Evolutionary conservation across 1,284 basidiomycete species (phyloP).

Genomic region (Cystobasidium slooffiae): DNA sequence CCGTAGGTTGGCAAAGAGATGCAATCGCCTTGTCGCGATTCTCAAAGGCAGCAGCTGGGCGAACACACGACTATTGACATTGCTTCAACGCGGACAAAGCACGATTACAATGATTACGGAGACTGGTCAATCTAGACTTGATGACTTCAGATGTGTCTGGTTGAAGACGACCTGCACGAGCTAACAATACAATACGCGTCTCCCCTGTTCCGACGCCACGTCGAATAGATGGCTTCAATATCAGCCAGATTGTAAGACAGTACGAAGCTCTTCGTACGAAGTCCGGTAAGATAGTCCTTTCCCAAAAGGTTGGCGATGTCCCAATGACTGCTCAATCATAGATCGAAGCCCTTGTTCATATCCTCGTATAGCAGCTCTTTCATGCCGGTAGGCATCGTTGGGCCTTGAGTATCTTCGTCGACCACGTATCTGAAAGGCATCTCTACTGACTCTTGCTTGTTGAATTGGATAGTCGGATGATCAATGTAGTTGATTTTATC

Average conservation of each 20-base stretch:
- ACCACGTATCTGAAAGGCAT: slow-evolving; percentile 61
- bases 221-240: too few species aligned
- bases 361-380: slow-evolving; percentile 78
- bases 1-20: background rate
- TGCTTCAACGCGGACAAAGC: too few species aligned
- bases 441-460: slow-evolving; percentile 80
- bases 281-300: background rate
- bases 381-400: slow-evolving; percentile 88
- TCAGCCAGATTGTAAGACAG: too few species aligned
- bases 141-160: too few species aligned
- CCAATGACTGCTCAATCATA: slow-evolving; percentile 57
- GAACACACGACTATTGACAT: too few species aligned
- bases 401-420: slow-evolving; percentile 59
- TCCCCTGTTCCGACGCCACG: too few species aligned
- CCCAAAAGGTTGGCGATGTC: background rate
- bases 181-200: too few species aligned
- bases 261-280: too few species aligned
- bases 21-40: background rate
- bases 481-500: slow-evolving; percentile 75
- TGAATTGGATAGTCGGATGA: slow-evolving; percentile 84
- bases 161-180: too few species aligned
- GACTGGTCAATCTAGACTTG: too few species aligned
- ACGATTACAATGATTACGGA: too few species aligned
- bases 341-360: slow-evolving; percentile 82
- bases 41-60: background rate